Evolutionary conservation across 768 basidiomycete genomes (phyloP), one percentile per base, ranked within the genome.

Genomic region (Mycena galopus): DNA sequence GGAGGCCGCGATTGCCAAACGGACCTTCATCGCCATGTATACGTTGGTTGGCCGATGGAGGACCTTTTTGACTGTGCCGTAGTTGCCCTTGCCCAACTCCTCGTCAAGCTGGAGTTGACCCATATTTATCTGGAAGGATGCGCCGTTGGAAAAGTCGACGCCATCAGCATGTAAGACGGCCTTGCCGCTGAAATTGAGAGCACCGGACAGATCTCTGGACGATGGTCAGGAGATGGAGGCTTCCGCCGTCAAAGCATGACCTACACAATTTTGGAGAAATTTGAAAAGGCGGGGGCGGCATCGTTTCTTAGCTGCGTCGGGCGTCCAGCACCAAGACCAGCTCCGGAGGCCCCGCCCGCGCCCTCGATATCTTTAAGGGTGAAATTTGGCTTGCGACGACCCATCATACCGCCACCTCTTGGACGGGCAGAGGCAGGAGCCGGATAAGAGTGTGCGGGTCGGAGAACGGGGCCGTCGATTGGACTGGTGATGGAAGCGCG

Each of bases 1-100:
- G 63, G 73, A 19, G 51, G 64, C 57, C 59, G 42, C 51, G 63
- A 42, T 58, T 69, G 69, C 73, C 23, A 25, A 27, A 78, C 86
- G 60, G 63, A 97, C 97, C 92, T 99, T 99, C 96, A 99, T 97
- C 16, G 97, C 97, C 97, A 99, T 98, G 69, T 89, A 89, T 55
- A 98, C 96, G 65, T 96, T 97, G 11, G 96, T 98, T 5, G 97
- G 97, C 71, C 90, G 94, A 80, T 99, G 97, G 39, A 96, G 85
- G 1, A 98, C 97, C 81, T 94, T 95, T 86, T 97, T 96, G 5
- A 99, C 98, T 2, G 96, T 97, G 51, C 98, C 98, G 78, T 99
- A 99, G 81, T 98, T 98, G 37, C 98, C 98, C 78, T 92, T 92
- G 37, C 98, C 98, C 63, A 99, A 89, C 82, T 99, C 98, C 78